These are phyloP conservation scores for Moesziomyces sp. DNA, from an alignment of 1,284 basidiomycete genomes.

Conservation along the genomic window DNA sequence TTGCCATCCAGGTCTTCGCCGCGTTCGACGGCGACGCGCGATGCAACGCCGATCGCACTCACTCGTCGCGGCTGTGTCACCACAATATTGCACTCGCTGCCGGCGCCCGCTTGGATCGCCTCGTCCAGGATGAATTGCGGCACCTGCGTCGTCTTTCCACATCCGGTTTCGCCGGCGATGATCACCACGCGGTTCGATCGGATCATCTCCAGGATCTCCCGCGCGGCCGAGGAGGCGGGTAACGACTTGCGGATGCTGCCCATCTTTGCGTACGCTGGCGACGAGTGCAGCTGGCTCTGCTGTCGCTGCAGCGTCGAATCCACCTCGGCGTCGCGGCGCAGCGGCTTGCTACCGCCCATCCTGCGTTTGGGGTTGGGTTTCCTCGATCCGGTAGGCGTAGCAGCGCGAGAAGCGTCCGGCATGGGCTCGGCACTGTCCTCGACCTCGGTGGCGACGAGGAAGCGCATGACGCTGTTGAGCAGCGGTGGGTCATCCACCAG, in stretches of 20 bases:
- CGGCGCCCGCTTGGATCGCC: conserved; percentile 75
- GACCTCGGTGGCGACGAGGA: conserved; percentile 38
- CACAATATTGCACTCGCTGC: conserved; percentile 80
- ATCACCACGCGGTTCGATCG: conserved; percentile 46
- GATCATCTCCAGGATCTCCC: conserved; percentile 71
- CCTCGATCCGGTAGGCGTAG: conserved; percentile 21
- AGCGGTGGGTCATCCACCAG: conserved; percentile 65
- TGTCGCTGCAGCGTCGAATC: conserved; percentile 75
- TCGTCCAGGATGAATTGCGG: conserved; percentile 84
- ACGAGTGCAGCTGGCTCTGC: conserved; percentile 80
- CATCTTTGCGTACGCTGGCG: conserved; percentile 76
- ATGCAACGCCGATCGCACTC: conserved; percentile 87
- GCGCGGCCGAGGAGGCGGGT: conserved; percentile 82
- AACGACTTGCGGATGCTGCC: conserved; percentile 74
- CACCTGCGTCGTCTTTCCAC: conserved; percentile 84
- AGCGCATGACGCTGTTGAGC: conserved; percentile 61
- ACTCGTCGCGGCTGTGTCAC: conserved; percentile 91
- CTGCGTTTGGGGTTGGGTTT: conserved; percentile 11
- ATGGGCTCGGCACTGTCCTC: conserved; percentile 21
- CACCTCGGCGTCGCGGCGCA: conserved; percentile 68
- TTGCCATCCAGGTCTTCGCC: conserved; percentile 75
- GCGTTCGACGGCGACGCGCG: conserved; percentile 86
- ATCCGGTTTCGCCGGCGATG: conserved; percentile 72
- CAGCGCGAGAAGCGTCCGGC: conserved; percentile 20
- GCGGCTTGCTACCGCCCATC: conserved; percentile 54